phyloP scores from a whole-genome alignment of 2,329 filamentous ascomycete species.

The Claviceps arundinis region DNA sequence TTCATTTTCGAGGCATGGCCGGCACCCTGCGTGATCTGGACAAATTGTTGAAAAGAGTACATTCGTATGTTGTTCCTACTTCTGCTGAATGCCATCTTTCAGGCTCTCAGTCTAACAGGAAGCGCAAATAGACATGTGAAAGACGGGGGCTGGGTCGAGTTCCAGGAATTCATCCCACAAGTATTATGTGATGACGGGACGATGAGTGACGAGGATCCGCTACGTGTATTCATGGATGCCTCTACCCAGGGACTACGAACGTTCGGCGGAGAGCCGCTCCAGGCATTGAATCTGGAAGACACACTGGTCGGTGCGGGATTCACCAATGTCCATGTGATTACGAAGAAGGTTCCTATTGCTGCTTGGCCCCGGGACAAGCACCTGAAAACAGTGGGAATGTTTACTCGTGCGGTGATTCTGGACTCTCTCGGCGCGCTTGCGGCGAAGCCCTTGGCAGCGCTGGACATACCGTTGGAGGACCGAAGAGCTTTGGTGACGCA shows the following conservation, averaged over 20 bases:
- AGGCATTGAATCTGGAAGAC: conserved; percentile 19
- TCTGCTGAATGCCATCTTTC: neutral
- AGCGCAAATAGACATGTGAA: conserved; percentile 21
- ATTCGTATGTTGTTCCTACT: conserved; percentile 13
- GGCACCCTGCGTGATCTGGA: conserved; percentile 36
- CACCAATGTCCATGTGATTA: conserved; percentile 26
- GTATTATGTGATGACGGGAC: conserved; percentile 31
- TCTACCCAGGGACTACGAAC: conserved; percentile 18
- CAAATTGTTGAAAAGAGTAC: conserved; percentile 29
- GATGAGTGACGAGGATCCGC: conserved; percentile 26
- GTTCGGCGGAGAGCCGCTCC: conserved; percentile 27
- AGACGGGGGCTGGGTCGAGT: conserved; percentile 38
- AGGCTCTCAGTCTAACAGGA: conserved; percentile 4
- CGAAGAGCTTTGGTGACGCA: conserved; percentile 19
- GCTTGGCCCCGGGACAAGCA: conserved; percentile 28
- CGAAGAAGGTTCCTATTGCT: conserved; percentile 32
- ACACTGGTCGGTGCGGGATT: conserved; percentile 30
- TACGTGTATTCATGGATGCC: conserved; percentile 21
- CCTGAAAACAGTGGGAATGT: conserved; percentile 27
- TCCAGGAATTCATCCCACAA: conserved; percentile 30
- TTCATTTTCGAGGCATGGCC: conserved; percentile 38
- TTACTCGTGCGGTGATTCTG: conserved; percentile 29
- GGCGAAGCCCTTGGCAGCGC: conserved; percentile 26
- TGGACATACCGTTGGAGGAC: conserved; percentile 21
- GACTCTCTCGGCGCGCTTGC: conserved; percentile 29